phyloP scores from a whole-genome alignment of 495 filamentous ascomycete species.

The Melanomma pulvis-pyrius region DNA sequence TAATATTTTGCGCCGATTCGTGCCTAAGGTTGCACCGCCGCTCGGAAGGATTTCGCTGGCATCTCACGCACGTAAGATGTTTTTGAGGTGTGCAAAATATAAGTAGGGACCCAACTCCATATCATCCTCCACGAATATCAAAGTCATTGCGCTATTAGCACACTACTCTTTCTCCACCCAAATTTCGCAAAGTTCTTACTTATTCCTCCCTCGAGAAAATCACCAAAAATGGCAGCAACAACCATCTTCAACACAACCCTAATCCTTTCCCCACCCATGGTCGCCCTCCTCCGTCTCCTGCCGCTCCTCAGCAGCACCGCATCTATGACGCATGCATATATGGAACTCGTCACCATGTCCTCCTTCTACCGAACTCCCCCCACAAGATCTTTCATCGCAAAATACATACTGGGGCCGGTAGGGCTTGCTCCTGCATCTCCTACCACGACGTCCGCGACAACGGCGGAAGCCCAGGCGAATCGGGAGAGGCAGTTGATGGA shows the following conservation, averaged over 20 bases:
- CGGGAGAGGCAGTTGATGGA: neutral
- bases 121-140: too few species aligned
- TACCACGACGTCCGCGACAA: neutral
- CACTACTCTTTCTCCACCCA: too few species aligned
- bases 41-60: neutral
- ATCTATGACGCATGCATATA: conserved; percentile 9
- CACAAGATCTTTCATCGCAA: neutral
- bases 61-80: neutral
- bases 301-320: conserved; percentile 7
- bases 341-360: conserved; percentile 10
- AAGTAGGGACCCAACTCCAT: neutral
- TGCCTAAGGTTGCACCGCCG: too few species aligned
- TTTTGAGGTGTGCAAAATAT: neutral
- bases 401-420: neutral
- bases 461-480: neutral
- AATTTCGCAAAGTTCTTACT: neutral
- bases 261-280: neutral
- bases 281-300: neutral
- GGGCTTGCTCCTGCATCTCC: neutral
- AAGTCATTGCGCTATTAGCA: too few species aligned
- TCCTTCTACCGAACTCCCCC: conserved; percentile 2
- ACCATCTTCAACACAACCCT: neutral
- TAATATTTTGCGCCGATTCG: too few species aligned
- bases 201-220: neutral
- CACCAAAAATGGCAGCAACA: conserved; percentile 10